These are phyloP conservation scores for Melaleuca quinquenervia DNA, from an alignment of 345 rosid genomes.

Conservation along the genomic window DNA sequence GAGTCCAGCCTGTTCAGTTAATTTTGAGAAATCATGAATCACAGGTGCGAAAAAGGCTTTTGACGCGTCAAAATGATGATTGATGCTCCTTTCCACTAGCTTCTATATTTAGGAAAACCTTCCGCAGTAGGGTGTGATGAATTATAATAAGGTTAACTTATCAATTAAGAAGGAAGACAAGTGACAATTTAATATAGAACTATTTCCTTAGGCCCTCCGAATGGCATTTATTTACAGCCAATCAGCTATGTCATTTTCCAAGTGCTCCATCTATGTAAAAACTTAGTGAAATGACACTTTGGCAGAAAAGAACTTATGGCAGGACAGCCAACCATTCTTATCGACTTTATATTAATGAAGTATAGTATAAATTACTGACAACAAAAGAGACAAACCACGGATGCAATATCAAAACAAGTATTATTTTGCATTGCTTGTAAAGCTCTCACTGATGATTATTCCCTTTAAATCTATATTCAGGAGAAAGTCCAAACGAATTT, in stretches of 20 bases:
- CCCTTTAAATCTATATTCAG: not conserved
- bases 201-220: not conserved
- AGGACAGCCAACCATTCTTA: not conserved
- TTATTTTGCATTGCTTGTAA: not conserved
- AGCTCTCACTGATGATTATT: not conserved
- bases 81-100: not conserved
- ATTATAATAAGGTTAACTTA: not conserved
- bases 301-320: not conserved
- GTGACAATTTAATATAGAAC: not conserved
- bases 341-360: not conserved
- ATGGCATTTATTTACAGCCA: not conserved
- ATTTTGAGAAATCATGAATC: not conserved
- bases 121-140: not conserved
- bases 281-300: not conserved
- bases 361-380: not conserved
- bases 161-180: not conserved
- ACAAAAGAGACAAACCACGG: not conserved
- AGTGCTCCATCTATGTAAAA: not conserved
- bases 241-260: not conserved
- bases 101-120: not conserved
- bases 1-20: rapidly evolving
- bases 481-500: not conserved
- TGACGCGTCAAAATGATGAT: not conserved
- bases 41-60: not conserved
- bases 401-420: not conserved